Evolutionary conservation across 495 filamentous ascomycete genomes (phyloP), one percentile per base, ranked within the genome.

Genomic region (Neurospora tetraspora): DNA sequence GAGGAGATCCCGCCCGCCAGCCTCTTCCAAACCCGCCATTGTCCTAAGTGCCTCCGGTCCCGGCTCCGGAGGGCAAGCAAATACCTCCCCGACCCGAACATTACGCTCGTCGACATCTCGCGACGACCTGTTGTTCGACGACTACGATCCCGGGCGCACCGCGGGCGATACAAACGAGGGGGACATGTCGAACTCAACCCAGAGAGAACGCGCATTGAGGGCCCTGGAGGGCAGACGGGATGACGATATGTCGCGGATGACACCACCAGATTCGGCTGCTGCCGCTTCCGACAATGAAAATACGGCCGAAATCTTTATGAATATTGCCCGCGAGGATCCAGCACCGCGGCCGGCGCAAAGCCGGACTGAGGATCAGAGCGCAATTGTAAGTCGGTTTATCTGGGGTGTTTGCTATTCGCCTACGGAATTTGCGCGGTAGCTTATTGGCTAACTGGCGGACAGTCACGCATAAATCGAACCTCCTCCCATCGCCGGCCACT

Each of bases 241-340:
- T 38, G 81, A 85, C 43, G 80, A 81, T 10, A 81, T 81, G 42
- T 77, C 75, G 39, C 82, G 81, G 38, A 80, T 80, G 71, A 80
- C 82, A 23, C 81, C 83, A 9, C 79, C 78, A 27, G 82, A 84
- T 72, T 83, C 82, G 4, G 78, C 78, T 11, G 82, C 73, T 72
- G 78, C 70, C 73, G 82, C 71, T 74, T 83, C 81, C 14, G 81
- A 83, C 68, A 82, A 79, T 39, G 85, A 85, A 59, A 84, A 85
- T 68, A 85, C 76, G 12, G 85, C 83, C 69, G 87, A 89, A 77
- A 75, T 88, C 36, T 89, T 89, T 72, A 82, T 89, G 65, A 83
- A 79, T 39, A 85, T 87, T 68, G 87, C 87, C 23, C 77, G 81
- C 39, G 86, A 89, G 73, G 84, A 86, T 47, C 72, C 81, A 43